Conservation (phyloP, 345 rosid genomes). For the Gynandropsis gynandra region DNA sequence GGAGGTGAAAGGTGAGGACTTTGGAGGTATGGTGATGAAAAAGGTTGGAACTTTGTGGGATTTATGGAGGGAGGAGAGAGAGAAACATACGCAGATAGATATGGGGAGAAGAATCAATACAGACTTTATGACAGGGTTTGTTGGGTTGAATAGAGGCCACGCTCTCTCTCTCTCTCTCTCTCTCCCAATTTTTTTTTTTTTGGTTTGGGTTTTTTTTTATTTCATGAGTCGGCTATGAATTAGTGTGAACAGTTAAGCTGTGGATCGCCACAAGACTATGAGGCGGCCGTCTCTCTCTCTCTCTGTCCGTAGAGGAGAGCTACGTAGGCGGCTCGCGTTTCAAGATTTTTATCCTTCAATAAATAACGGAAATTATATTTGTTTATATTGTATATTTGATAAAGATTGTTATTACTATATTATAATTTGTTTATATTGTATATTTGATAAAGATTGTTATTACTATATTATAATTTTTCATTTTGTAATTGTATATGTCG, state of each 20-base stretch:
- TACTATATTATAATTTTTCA: too few species aligned
- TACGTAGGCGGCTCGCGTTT: constrained; percentile 25
- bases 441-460: too few species aligned
- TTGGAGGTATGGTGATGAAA: constrained; percentile 11
- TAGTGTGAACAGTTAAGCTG: constrained; percentile 23
- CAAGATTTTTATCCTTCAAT: constrained; percentile 14
- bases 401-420: too few species aligned
- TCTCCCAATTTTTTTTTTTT: constrained; percentile 10
- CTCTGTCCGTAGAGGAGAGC: too few species aligned
- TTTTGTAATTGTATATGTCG: too few species aligned
- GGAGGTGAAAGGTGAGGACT: constrained; percentile 15
- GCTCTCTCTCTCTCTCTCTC: constrained; percentile 10
- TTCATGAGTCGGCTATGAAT: constrained; percentile 29
- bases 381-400: neutral
- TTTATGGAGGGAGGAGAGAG: constrained; percentile 21
- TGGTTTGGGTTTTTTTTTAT: constrained; percentile 11
- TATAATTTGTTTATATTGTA: too few species aligned
- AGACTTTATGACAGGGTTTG: constrained; percentile 27
- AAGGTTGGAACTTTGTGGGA: constrained; percentile 10
- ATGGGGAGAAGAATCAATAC: constrained; percentile 17
- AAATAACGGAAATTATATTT: neutral
- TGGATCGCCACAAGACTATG: constrained; percentile 9
- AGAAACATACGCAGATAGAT: constrained; percentile 25
- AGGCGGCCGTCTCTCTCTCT: constrained; percentile 30
- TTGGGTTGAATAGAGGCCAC: constrained; percentile 29